Evolutionary conservation across 495 filamentous ascomycete genomes (phyloP).

Genomic region (Friedmanniomyces endolithicus): DNA sequence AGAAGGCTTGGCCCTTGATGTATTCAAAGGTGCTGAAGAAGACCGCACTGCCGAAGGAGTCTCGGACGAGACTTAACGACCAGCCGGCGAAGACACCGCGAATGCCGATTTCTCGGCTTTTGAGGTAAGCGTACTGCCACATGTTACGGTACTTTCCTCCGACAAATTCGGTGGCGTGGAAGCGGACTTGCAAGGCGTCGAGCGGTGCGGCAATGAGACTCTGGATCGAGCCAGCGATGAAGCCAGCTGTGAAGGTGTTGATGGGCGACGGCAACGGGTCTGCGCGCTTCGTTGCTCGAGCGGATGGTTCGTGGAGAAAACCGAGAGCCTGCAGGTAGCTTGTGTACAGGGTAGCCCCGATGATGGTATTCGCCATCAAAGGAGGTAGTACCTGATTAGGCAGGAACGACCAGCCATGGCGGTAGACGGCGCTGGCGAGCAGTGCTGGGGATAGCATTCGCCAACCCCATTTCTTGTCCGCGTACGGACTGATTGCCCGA

Average conservation of each 20-base stretch:
- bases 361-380: constrained; percentile 65
- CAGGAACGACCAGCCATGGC: constrained; percentile 75
- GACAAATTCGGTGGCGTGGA: constrained; percentile 57
- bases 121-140: constrained; percentile 66
- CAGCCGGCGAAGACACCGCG: constrained; percentile 77
- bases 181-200: constrained; percentile 76
- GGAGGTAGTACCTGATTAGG: constrained; percentile 82
- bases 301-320: constrained; percentile 57
- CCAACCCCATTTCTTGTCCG: constrained; percentile 50
- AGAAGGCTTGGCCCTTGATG: constrained; percentile 74
- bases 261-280: constrained; percentile 59
- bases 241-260: constrained; percentile 63
- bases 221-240: constrained; percentile 64
- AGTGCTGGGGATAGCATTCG: constrained; percentile 66
- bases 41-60: constrained; percentile 65
- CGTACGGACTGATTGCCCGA: constrained; percentile 52
- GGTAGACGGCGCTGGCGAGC: constrained; percentile 62
- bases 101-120: constrained; percentile 64
- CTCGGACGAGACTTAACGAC: constrained; percentile 64
- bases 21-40: constrained; percentile 85
- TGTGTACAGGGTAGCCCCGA: constrained; percentile 79
- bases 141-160: constrained; percentile 60
- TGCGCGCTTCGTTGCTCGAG: constrained; percentile 51
- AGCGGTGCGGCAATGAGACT: constrained; percentile 72
- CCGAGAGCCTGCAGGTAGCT: constrained; percentile 73